Evolutionary conservation across 2,329 filamentous ascomycete genomes (phyloP).

Genomic region (Colletotrichum musae): DNA sequence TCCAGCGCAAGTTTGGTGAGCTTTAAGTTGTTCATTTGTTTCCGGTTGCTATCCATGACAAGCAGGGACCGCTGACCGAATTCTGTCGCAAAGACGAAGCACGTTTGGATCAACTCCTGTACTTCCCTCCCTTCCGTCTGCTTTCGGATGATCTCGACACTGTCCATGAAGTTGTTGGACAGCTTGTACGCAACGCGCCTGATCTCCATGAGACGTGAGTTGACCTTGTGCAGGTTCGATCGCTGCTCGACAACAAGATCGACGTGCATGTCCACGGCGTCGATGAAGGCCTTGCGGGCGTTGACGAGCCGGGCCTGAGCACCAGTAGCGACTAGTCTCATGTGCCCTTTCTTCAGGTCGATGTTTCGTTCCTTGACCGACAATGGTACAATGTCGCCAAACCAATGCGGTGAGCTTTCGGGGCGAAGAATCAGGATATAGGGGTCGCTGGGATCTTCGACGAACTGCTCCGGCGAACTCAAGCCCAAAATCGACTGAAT

Average conservation of each 20-base stretch:
- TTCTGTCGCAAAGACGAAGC: constrained; percentile 98
- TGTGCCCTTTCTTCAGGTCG: constrained; percentile 87
- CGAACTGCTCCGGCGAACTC: constrained; percentile 67
- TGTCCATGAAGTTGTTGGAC: constrained; percentile 99
- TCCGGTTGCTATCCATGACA: constrained; percentile 95
- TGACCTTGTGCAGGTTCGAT: constrained; percentile 93
- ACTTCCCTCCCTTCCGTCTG: constrained; percentile 89
- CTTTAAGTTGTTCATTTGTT: constrained; percentile 97
- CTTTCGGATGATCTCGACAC: constrained; percentile 90
- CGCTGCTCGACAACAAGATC: constrained; percentile 93
- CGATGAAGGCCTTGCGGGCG: constrained; percentile 83
- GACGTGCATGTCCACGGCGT: constrained; percentile 85
- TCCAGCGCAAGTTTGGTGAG: constrained; percentile 93
- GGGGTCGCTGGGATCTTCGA: constrained; percentile 82
- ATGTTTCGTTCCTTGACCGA: constrained; percentile 83
- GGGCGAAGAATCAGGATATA: constrained; percentile 90
- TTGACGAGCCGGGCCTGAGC: constrained; percentile 83
- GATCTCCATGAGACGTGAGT: constrained; percentile 91
- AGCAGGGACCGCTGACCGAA: constrained; percentile 95
- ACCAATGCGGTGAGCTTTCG: constrained; percentile 85
- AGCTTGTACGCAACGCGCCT: constrained; percentile 96
- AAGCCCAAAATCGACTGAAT: constrained; percentile 89
- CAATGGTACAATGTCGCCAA: constrained; percentile 80
- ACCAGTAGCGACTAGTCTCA: constrained; percentile 90
- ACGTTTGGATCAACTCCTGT: constrained; percentile 96